phyloP scores from a whole-genome alignment of 2,329 filamentous ascomycete genomes.

The Neophaeococcomyces aloes region DNA sequence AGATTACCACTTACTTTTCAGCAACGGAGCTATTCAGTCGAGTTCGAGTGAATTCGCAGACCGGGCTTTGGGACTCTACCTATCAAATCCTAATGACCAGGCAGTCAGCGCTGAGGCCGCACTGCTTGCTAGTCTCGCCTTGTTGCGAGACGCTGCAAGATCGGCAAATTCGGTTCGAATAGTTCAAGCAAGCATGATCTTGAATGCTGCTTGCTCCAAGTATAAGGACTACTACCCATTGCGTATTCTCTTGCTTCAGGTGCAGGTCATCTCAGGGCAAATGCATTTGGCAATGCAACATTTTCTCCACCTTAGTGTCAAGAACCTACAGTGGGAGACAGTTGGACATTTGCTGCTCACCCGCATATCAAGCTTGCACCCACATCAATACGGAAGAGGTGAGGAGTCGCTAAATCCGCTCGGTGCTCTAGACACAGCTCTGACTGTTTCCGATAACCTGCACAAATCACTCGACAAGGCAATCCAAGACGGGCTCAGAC shows the following conservation, averaged over 20 bases:
- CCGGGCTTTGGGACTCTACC: constrained; percentile 12
- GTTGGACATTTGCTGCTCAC: constrained; percentile 39
- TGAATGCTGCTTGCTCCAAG: constrained; percentile 20
- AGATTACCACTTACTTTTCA: constrained; percentile 10
- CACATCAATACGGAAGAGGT: constrained; percentile 30
- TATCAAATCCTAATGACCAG: constrained; percentile 3
- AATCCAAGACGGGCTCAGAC: constrained; percentile 30
- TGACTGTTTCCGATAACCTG: constrained; percentile 33
- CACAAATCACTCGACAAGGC: constrained; percentile 29
- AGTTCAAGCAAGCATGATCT: constrained; percentile 13
- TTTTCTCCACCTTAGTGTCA: constrained; percentile 37
- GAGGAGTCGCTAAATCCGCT: constrained; percentile 31
- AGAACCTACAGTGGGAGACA: constrained; percentile 40
- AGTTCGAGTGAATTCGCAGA: constrained; percentile 11
- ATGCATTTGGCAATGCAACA: constrained; percentile 36
- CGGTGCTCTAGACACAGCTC: constrained; percentile 29
- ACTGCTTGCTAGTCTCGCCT: constrained; percentile 15
- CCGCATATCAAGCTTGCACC: constrained; percentile 38
- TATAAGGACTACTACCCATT: constrained; percentile 39
- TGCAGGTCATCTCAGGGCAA: constrained; percentile 35
- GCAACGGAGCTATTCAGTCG: constrained; percentile 8
- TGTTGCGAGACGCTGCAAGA: constrained; percentile 9
- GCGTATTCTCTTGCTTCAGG: constrained; percentile 33
- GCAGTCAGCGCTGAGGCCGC: constrained; percentile 14
- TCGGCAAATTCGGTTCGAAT: not conserved